Evolutionary conservation across 2,329 filamentous ascomycete genomes (phyloP).

Genomic region (Proliferodiscus dingleyae): DNA sequence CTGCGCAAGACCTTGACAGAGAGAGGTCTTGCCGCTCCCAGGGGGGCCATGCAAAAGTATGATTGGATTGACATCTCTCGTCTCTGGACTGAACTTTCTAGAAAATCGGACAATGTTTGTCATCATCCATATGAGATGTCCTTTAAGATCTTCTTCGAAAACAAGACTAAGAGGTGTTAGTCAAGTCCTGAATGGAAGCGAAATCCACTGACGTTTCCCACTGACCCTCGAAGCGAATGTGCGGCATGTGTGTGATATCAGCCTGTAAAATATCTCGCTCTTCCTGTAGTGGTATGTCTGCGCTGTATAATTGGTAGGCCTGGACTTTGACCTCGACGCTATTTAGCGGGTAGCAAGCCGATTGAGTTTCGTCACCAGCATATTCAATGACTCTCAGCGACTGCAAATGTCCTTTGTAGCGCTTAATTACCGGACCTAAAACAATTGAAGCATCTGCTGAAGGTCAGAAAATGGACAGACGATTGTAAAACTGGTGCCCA

Average conservation of each 20-base stretch:
- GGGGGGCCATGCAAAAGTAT: slow-evolving; percentile 89
- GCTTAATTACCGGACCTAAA: slow-evolving; percentile 10
- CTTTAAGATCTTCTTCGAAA: slow-evolving; percentile 28
- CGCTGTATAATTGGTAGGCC: slow-evolving; percentile 15
- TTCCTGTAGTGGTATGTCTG: slow-evolving; percentile 3
- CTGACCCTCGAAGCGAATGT: slow-evolving; percentile 19
- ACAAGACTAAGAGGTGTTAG: slow-evolving; percentile 22
- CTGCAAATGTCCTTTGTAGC: slow-evolving; percentile 9
- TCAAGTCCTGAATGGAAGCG: too few relatives aligned
- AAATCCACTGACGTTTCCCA: too few relatives aligned
- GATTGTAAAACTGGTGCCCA: too few relatives aligned
- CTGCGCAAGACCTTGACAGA: slow-evolving; percentile 88
- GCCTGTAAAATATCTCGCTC: slow-evolving; percentile 16
- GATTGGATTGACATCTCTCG: slow-evolving; percentile 89
- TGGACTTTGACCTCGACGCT: slow-evolving; percentile 17
- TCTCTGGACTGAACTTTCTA: slow-evolving; percentile 51
- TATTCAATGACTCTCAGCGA: slow-evolving; percentile 27
- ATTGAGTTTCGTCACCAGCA: slow-evolving; percentile 10
- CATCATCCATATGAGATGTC: slow-evolving; percentile 26
- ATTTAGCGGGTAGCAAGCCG: slow-evolving; percentile 13
- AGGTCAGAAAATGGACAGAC: too few relatives aligned
- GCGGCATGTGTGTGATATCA: slow-evolving; percentile 24
- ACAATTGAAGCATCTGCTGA: neutral
- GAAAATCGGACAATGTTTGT: slow-evolving; percentile 29
- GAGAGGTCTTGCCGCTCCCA: slow-evolving; percentile 87